Conservation (phyloP, 305 asterid species). For the Fraxinus baroniana region DNA sequence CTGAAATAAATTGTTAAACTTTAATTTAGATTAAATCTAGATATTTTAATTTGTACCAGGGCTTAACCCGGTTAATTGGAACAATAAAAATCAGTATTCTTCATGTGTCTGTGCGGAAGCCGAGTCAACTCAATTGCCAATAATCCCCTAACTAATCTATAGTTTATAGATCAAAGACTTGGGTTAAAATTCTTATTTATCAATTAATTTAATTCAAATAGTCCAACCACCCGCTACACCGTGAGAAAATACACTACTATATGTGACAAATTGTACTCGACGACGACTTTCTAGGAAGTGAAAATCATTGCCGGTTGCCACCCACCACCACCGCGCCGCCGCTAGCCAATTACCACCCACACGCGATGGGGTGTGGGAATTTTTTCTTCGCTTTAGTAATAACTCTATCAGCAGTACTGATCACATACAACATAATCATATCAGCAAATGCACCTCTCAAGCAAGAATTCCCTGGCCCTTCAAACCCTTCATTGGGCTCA, state of each 20-base stretch:
- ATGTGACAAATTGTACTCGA: neutral
- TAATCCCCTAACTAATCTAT: neutral
- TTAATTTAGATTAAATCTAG: no score
- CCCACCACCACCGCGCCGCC: neutral
- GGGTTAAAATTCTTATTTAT: neutral
- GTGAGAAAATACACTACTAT: no score
- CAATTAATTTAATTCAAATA: neutral
- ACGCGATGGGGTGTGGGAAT: constrained; percentile 69
- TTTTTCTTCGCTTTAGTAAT: constrained; percentile 66
- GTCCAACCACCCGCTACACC: no score
- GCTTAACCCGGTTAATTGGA: no score
- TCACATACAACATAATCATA: constrained; percentile 84
- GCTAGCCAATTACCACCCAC: neutral
- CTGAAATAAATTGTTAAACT: no score
- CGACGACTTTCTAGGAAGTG: neutral
- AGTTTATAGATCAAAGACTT: neutral
- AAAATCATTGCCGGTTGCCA: neutral
- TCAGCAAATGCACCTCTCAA: constrained; percentile 83
- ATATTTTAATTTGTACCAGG: no score
- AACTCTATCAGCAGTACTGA: constrained; percentile 69
- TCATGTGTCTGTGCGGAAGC: neutral
- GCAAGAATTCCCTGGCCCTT: constrained; percentile 67
- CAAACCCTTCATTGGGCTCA: constrained; percentile 23
- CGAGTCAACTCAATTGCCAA: neutral
- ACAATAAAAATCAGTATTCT: neutral